These are phyloP conservation scores for Penicillium sp. DNA, from an alignment of 2,329 filamentous ascomycete species.

Conservation along the genomic window DNA sequence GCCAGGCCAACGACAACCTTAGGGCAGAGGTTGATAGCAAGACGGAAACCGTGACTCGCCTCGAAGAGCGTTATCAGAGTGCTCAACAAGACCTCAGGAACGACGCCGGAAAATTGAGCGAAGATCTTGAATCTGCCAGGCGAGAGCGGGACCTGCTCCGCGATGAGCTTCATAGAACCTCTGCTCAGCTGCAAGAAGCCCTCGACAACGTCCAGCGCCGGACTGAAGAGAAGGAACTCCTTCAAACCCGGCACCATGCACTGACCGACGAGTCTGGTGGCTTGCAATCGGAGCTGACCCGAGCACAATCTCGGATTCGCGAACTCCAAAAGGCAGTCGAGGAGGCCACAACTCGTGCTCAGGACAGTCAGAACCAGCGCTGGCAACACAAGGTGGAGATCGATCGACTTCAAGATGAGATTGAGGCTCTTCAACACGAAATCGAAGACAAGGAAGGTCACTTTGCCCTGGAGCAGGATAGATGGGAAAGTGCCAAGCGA, in stretches of 20 bases:
- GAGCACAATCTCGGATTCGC: slow-evolving; percentile 50
- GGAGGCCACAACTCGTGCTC: slow-evolving; percentile 62
- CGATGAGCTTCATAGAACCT: slow-evolving; percentile 49
- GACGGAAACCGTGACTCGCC: slow-evolving; percentile 47
- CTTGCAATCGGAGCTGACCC: slow-evolving; percentile 69
- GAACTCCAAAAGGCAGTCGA: slow-evolving; percentile 58
- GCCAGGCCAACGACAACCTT: slow-evolving; percentile 53
- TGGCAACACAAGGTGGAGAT: slow-evolving; percentile 62
- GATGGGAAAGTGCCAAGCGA: slow-evolving; percentile 72
- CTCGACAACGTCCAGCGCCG: slow-evolving; percentile 66
- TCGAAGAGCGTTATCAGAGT: slow-evolving; percentile 58
- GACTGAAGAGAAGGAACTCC: slow-evolving; percentile 68
- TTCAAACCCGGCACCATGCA: slow-evolving; percentile 72
- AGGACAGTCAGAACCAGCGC: slow-evolving; percentile 65
- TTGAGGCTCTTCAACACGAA: slow-evolving; percentile 67
- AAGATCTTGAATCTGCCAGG: slow-evolving; percentile 52
- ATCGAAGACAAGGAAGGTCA: slow-evolving; percentile 73
- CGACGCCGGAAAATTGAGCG: slow-evolving; percentile 47
- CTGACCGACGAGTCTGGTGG: slow-evolving; percentile 69
- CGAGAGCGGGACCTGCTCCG: slow-evolving; percentile 55
- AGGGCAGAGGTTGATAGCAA: slow-evolving; percentile 54
- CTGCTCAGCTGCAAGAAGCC: slow-evolving; percentile 59
- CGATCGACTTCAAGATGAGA: slow-evolving; percentile 61
- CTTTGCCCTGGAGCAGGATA: slow-evolving; percentile 73
- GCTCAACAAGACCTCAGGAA: slow-evolving; percentile 48